phyloP scores from a whole-genome alignment of 345 rosid species.

The Eucalyptus grandis region DNA sequence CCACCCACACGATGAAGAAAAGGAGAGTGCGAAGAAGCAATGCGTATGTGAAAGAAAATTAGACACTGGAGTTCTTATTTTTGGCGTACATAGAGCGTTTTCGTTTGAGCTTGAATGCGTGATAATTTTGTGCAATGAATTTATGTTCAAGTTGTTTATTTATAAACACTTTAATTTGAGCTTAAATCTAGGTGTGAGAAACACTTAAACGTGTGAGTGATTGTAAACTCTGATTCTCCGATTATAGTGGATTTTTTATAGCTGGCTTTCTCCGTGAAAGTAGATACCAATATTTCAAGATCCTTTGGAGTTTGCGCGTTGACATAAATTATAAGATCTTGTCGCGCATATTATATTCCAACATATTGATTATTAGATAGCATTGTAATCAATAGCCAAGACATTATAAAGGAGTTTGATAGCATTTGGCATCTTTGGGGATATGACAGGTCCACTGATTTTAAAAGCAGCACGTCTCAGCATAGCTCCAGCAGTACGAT shows the following conservation, averaged over 20 bases:
- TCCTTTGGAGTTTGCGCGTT: fast-evolving
- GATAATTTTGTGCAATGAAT: no score
- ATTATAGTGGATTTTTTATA: no score
- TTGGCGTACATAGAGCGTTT: fast-evolving
- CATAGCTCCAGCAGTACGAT: neutral
- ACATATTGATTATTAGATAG: neutral
- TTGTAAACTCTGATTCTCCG: fast-evolving
- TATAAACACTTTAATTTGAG: fast-evolving
- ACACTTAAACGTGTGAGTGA: fast-evolving
- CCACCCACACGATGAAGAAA: no score
- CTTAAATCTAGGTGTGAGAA: fast-evolving
- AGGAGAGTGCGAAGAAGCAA: no score
- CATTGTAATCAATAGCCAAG: neutral
- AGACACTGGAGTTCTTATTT: no score
- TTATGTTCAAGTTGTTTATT: no score
- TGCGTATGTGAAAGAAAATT: no score
- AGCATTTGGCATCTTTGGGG: neutral
- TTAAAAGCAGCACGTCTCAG: neutral
- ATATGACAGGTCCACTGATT: neutral
- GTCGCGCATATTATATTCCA: fast-evolving
- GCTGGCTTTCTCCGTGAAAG: no score
- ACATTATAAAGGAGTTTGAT: neutral
- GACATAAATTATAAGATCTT: no score
- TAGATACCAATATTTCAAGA: no score
- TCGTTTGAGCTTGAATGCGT: fast-evolving